Evolutionary conservation across 164 flowering plant genomes (phyloP), one percentile per base, ranked within the genome.

Genomic region (Hamamelis virginiana): DNA sequence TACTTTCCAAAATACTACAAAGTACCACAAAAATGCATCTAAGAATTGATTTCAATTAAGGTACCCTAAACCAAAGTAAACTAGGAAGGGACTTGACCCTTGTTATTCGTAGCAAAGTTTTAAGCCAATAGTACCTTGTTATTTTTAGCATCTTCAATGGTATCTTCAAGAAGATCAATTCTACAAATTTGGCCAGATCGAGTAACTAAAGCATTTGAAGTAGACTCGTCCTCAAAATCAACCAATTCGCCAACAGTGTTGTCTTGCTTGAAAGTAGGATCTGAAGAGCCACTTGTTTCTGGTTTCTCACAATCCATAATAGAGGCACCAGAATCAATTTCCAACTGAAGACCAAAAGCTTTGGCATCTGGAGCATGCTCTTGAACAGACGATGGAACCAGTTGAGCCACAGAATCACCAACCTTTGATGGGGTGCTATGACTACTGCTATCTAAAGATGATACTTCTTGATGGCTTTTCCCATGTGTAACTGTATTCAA

Each of bases 91-190:
- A n/a, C n/a, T n/a, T n/a, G n/a, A n/a, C n/a, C n/a, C n/a, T n/a
- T n/a, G n/a, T n/a, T n/a, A n/a, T n/a, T n/a, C n/a, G n/a, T n/a
- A n/a, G n/a, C n/a, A n/a, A n/a, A n/a, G n/a, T n/a, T 15, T 15
- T 25, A 50, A 41, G 3, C 18, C 16, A 41, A 25, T 18, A 18
- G 23, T 75, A 94, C 98, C 97, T 95, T 92, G 78, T 86, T 84
- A 75, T 70, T 86, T 79, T 85, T 92, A 44, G 97, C 97, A 68
- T 87, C 92, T 45, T 79, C 78, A 61, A 91, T 79, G 1, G 81
- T 71, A 43, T 85, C 84, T 48, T 91, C 97, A 72, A 95, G 90
- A 57, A 81, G 66, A 66, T 87, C 88, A 73, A 80, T 75, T 12
- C 76, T 83, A 63, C 80, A 73, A 28, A 64, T 72, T 73, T 89